Percentiles rank a stretch among this genome's conserved stretches.
Evolutionary conservation across 225 moss, liverwort and hornwort genomes (phyloP).

Genomic region (Polytrichum formosum): DNA sequence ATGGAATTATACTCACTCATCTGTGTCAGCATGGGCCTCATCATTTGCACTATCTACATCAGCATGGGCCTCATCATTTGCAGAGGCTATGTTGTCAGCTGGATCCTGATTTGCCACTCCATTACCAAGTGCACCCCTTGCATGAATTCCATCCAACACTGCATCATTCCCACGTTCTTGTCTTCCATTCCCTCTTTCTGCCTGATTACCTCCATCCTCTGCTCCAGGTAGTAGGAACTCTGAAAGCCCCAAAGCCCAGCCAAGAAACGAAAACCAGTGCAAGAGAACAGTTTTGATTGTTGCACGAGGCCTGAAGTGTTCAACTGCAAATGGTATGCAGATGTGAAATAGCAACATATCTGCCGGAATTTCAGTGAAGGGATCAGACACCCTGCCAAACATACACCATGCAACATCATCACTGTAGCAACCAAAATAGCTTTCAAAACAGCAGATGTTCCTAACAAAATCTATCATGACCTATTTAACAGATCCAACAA

Average conservation of each 20-base stretch:
- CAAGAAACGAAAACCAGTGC: slow-evolving; percentile 49
- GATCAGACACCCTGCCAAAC: slow-evolving; percentile 51
- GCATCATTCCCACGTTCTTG: slow-evolving; percentile 38
- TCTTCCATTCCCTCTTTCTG: slow-evolving; percentile 29
- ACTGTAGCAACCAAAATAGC: not conserved
- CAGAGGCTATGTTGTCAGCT: slow-evolving; percentile 25
- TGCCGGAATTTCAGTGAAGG: slow-evolving; percentile 53
- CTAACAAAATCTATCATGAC: no score
- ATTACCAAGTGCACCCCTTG: slow-evolving; percentile 33
- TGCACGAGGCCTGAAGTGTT: slow-evolving; percentile 60
- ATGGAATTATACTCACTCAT: slow-evolving; percentile 31
- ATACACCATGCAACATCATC: not conserved
- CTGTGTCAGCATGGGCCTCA: slow-evolving; percentile 18
- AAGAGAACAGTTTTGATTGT: slow-evolving; percentile 50
- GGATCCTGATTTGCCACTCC: slow-evolving; percentile 29
- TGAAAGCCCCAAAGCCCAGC: slow-evolving; percentile 47
- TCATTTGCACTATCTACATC: slow-evolving; percentile 14
- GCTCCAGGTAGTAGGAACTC: slow-evolving; percentile 46
- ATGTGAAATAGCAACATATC: slow-evolving; percentile 70
- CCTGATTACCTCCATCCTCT: slow-evolving; percentile 54
- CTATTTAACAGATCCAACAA: no score
- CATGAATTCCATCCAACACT: slow-evolving; percentile 36
- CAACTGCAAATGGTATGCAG: slow-evolving; percentile 68
- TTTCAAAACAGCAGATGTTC: no score
- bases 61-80: slow-evolving; percentile 1